Percentiles rank a stretch among this genome's conserved stretches.
phyloP scores from a whole-genome alignment of 2,329 filamentous ascomycete genomes.

The Coniochaeta prunicola region DNA sequence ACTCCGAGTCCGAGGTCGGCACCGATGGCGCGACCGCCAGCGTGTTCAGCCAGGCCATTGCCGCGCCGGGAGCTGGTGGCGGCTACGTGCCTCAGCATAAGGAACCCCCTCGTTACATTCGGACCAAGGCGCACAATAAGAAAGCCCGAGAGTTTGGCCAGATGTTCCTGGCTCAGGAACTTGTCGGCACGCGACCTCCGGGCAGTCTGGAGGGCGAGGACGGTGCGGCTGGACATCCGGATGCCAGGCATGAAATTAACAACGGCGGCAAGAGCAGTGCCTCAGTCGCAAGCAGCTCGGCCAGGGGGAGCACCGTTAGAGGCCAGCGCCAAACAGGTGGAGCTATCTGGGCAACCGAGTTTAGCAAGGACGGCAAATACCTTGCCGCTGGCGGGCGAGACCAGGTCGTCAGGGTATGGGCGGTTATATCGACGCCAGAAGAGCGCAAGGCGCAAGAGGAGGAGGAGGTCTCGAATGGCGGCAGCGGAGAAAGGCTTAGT shows the following conservation, averaged over 20 bases:
- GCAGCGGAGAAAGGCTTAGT: conserved; percentile 59
- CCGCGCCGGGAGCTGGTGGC: conserved; percentile 45
- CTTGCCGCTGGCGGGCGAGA: conserved; percentile 91
- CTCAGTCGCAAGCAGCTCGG: conserved; percentile 16
- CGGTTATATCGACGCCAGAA: conserved; percentile 74
- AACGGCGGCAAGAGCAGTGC: conserved; percentile 7
- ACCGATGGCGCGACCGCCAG: conserved; percentile 76
- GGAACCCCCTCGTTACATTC: conserved; percentile 85
- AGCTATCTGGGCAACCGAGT: conserved; percentile 87
- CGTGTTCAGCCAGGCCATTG: conserved; percentile 65
- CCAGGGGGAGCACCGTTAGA: conserved; percentile 25
- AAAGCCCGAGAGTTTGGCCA: conserved; percentile 75
- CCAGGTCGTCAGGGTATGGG: conserved; percentile 77
- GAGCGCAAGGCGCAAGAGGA: conserved; percentile 69
- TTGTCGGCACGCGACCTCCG: conserved; percentile 51
- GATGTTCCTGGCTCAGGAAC: conserved; percentile 85
- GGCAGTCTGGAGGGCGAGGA: conserved; percentile 9
- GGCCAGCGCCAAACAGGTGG: conserved; percentile 41
- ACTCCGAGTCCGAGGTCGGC: conserved; percentile 63
- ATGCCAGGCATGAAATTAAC: conserved; percentile 8
- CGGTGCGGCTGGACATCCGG: conserved; percentile 8
- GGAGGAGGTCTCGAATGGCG: conserved; percentile 48
- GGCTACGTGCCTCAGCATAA: conserved; percentile 83
- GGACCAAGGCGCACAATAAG: conserved; percentile 74
- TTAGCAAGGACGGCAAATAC: conserved; percentile 86